A percentile compares a stretch with the other conserved stretches of the same genome.
phyloP scores from a whole-genome alignment of 306 rosid genomes.

The Acacia acuminata region DNA sequence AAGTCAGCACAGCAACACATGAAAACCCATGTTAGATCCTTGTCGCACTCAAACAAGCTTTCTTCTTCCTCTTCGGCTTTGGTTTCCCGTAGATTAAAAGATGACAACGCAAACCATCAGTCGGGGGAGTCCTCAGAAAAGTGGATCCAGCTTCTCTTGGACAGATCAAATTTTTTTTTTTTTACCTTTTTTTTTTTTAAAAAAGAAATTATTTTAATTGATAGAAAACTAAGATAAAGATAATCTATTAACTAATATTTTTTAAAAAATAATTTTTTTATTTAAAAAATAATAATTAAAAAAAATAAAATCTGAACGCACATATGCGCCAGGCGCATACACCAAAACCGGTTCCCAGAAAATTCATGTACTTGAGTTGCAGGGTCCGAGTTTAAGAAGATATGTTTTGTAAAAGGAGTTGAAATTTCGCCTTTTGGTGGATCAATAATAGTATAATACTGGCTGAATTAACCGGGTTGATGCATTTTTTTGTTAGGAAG shows the following conservation, averaged over 20 bases:
- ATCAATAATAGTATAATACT: neutral
- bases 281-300: too few species aligned
- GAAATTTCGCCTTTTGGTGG: neutral
- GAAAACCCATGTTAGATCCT: slow-evolving; percentile 33
- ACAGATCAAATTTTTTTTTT: too few species aligned
- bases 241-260: too few species aligned
- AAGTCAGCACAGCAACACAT: slow-evolving; percentile 47
- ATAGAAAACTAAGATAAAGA: too few species aligned
- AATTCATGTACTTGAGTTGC: slow-evolving; percentile 54
- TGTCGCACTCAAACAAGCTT: slow-evolving; percentile 41
- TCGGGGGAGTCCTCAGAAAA: slow-evolving; percentile 68
- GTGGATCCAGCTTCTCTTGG: too few species aligned
- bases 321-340: too few species aligned
- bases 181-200: too few species aligned
- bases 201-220: too few species aligned
- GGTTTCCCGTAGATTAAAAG: slow-evolving; percentile 35
- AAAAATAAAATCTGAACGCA: too few species aligned
- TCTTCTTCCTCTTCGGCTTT: slow-evolving; percentile 42
- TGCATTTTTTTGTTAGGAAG: neutral
- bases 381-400: slow-evolving; percentile 37
- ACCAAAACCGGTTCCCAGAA: too few species aligned
- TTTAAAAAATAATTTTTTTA: too few species aligned
- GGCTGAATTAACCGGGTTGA: neutral
- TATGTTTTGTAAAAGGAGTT: neutral
- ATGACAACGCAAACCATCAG: slow-evolving; percentile 47